phyloP scores from a whole-genome alignment of 2,329 filamentous ascomycete genomes.

The Aspergillus brunneoviolaceus region DNA sequence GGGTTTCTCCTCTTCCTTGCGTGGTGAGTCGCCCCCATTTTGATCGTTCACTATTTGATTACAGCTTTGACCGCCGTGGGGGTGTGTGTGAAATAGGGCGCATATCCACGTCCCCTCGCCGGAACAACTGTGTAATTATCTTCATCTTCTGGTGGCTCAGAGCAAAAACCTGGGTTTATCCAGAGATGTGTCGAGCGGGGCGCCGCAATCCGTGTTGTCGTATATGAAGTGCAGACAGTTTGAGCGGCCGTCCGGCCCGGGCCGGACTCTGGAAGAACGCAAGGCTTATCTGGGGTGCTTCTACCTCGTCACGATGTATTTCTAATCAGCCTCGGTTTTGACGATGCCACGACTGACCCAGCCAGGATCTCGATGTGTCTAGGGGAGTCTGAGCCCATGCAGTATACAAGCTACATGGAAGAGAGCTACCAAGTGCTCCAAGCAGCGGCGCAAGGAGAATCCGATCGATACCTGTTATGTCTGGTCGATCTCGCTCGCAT shows the following conservation, averaged over 20 bases:
- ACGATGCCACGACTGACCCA: neutral
- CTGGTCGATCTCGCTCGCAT: conserved; percentile 53
- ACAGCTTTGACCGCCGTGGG: neutral
- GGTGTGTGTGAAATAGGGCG: neutral
- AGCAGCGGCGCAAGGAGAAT: conserved; percentile 46
- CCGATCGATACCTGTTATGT: conserved; percentile 49
- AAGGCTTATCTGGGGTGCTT: conserved; percentile 55
- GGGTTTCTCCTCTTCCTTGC: conserved; percentile 48
- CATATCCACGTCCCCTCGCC: conserved; percentile 11
- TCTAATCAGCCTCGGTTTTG: neutral
- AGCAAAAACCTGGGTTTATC: conserved; percentile 44
- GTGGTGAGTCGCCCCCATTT: conserved; percentile 38
- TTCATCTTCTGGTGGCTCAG: conserved; percentile 51
- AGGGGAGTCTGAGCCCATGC: conserved; percentile 49
- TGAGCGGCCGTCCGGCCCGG: conserved; percentile 15
- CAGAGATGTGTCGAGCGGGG: neutral
- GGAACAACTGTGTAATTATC: conserved; percentile 52
- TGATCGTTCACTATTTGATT: neutral
- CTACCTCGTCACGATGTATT: conserved; percentile 56
- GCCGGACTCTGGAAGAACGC: conserved; percentile 53
- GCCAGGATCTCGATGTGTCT: conserved; percentile 31
- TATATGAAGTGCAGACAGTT: conserved; percentile 9
- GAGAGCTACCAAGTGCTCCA: conserved; percentile 52
- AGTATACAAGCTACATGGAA: conserved; percentile 55
- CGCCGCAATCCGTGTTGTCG: neutral